Evolutionary conservation across 176 grass and related monocot species (phyloP).

Genomic region (Oryza meyeriana): DNA sequence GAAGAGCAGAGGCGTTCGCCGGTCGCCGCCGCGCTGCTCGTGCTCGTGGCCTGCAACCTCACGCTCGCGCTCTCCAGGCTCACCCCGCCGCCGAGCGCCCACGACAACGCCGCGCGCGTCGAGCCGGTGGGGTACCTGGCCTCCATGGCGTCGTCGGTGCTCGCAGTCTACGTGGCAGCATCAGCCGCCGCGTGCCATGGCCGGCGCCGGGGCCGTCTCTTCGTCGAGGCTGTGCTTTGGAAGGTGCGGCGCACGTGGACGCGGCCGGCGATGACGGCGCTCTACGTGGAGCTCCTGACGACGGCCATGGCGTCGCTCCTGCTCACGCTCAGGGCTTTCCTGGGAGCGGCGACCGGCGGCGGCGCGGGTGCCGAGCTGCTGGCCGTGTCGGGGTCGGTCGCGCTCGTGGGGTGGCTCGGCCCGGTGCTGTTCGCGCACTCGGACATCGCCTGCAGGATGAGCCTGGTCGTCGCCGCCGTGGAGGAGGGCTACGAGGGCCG

Average conservation of each 20-base stretch:
- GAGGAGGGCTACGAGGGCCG: slow-evolving; percentile 28
- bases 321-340: slow-evolving; percentile 29
- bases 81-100: not conserved
- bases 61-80: not conserved
- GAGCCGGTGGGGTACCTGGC: slow-evolving; percentile 13
- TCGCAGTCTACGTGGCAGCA: slow-evolving; percentile 13
- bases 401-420: slow-evolving; percentile 24
- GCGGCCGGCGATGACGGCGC: slow-evolving; percentile 25
- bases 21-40: slow-evolving; percentile 22
- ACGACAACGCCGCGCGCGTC: not conserved
- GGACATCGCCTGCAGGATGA: slow-evolving; percentile 42
- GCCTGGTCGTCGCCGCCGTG: slow-evolving; percentile 22
- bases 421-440: slow-evolving; percentile 48
- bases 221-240: not conserved
- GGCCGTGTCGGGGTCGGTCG: slow-evolving; percentile 12
- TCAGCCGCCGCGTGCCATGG: not conserved
- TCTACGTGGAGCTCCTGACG: slow-evolving; percentile 46
- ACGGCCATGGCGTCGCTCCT: slow-evolving; percentile 37
- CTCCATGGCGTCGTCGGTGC: not conserved
- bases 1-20: slow-evolving; percentile 5
- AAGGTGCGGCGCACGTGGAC: slow-evolving; percentile 31
- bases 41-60: slow-evolving; percentile 7
- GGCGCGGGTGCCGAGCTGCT: not conserved
- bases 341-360: not conserved
- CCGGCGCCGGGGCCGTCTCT: not conserved